Evolutionary conservation across 495 filamentous ascomycete genomes (phyloP).

Genomic region (Lophiotrema nucula): DNA sequence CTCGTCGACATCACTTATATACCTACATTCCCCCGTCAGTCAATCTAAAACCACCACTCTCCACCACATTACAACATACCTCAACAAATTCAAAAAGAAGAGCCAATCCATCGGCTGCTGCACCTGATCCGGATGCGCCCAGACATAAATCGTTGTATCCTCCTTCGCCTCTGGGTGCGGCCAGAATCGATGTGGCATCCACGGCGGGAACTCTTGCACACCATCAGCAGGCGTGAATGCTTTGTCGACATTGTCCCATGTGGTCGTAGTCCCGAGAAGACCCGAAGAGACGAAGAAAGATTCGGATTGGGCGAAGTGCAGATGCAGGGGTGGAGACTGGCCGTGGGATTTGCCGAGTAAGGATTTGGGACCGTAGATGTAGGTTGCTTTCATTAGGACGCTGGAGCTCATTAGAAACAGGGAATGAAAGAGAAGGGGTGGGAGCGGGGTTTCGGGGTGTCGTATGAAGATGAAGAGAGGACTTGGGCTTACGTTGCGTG

Average conservation of each 20-base stretch:
- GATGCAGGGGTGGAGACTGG: constrained; percentile 7
- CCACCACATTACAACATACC: too few relatives aligned
- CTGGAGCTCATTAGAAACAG: too few relatives aligned
- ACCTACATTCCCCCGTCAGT: too few relatives aligned
- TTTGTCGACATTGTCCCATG: not conserved
- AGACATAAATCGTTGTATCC: constrained; percentile 8
- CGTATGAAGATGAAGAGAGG: too few relatives aligned
- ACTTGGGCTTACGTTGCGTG: constrained; percentile 1
- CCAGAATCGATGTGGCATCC: constrained; percentile 12
- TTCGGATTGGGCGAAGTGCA: constrained; percentile 22
- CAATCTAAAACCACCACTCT: too few relatives aligned
- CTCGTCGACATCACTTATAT: constrained; percentile 6
- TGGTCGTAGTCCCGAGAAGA: constrained; percentile 2
- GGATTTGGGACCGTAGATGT: not conserved
- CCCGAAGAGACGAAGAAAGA: constrained; percentile 7
- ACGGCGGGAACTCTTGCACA: constrained; percentile 5
- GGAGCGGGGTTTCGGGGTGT: not conserved
- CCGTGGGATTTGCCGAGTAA: not conserved
- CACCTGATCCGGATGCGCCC: constrained; percentile 12
- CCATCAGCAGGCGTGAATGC: constrained; percentile 1
- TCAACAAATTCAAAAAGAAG: constrained; percentile 14
- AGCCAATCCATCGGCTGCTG: constrained; percentile 14
- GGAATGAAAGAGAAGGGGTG: not conserved
- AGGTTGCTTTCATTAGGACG: not conserved
- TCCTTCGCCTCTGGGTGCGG: not conserved